phyloP scores from a whole-genome alignment of 169 alveolate species.

The Blepharisma undulans region DNA sequence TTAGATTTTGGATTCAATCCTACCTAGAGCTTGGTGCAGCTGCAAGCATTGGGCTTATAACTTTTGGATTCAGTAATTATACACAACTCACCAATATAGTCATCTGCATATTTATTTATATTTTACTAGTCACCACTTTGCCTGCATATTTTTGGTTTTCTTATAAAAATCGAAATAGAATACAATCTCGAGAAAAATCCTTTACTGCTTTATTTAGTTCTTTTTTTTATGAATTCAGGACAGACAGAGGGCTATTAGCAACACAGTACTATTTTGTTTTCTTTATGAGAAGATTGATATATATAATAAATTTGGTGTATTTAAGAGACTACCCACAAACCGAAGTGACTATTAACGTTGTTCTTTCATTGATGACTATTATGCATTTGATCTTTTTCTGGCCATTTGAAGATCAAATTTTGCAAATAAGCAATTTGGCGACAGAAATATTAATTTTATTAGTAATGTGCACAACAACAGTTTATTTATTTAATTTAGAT shows the following conservation, averaged over 20 bases:
- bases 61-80: neutral
- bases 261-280: neutral
- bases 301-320: neutral
- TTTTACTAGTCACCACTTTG: neutral
- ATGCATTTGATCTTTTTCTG: neutral
- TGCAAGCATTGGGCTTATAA: neutral
- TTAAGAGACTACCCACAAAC: neutral
- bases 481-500: neutral
- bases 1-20: slow-evolving; percentile 30
- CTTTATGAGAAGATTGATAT: slow-evolving; percentile 13
- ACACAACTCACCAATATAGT: neutral
- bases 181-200: neutral
- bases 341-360: neutral
- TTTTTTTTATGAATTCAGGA: slow-evolving; percentile 21
- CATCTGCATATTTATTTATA: neutral
- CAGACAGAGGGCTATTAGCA: neutral
- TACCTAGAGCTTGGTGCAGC: neutral
- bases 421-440: neutral
- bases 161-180: neutral
- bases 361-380: neutral
- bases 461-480: neutral
- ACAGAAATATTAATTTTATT: neutral
- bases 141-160: neutral
- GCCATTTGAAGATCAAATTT: neutral
- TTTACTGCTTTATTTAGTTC: neutral